Evolutionary conservation across 768 basidiomycete genomes (phyloP), one percentile per base, ranked within the genome.

Genomic region (Hericium erinaceus): DNA sequence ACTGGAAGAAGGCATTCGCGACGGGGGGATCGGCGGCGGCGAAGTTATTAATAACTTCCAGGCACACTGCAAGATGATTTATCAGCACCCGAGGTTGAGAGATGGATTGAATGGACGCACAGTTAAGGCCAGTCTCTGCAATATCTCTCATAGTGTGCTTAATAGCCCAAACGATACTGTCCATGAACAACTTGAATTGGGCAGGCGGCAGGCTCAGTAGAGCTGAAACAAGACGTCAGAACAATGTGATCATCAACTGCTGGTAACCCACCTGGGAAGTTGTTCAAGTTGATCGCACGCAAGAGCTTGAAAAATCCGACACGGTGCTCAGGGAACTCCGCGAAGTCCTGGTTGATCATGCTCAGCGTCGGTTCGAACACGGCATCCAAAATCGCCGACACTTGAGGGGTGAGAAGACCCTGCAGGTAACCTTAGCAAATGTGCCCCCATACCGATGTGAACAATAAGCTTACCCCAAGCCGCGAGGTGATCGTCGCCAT

Each of bases 111-210:
- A 15, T 63, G 56, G 61, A 73, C 80, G 55, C 73, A 92, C 89
- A 68, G 66, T 86, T 89, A 58, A 92, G 71, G 46, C 89, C 89
- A 46, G 87, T 90, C 68, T 98, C 95, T 4, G 93, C 92, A 60
- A 99, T 97, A 71, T 98, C 95, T 56, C 95, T 83, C 92, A 97
- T 94, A 15, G 92, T 98, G 74, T 99, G 97, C 72, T 99, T 99
- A 77, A 98, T 95, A n/a, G 94, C 95, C 95, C 97, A 99, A 54
- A 95, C 87, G 62, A 98, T 89, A 59, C 92, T 94, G 71, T 98
- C 95, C 84, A 97, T 98, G 71, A 97, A 89, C 58, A 98, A 75
- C 74, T 97, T 98, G 81, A 98, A 98, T 73, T 97, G 92, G 49
- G 79, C 73, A 10, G 93, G 88, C n/a, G 93, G 92, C 59, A 97